Evolutionary conservation across 257 asterid genomes (phyloP), one percentile per base, ranked within the genome.

Genomic region (Penstemon eatonii): DNA sequence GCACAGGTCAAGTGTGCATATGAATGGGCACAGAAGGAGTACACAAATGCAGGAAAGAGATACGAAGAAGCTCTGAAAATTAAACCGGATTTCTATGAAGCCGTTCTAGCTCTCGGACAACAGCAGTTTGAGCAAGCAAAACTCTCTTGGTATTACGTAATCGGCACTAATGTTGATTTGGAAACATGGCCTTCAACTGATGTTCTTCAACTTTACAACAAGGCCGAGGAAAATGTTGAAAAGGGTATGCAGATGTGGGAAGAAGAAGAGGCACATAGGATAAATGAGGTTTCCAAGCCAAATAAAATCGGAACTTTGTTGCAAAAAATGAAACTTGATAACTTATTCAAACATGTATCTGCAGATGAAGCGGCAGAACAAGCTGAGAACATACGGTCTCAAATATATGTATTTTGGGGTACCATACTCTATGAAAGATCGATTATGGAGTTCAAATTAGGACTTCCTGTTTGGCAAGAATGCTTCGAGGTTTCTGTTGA

Each of bases 341-440:
- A 56, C 57, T 37, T 82, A 65, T 57, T 85, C 25, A 79, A 69
- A 57, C 82, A 81, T 40, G 53, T 85, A 37, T 79, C 90, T 3
- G 75, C 86, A 45, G 86, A 82, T 36, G 97, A 90, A 88, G 89
- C 83, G 43, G 77, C 80, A 10, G 90, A 86, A 54, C 96, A 82
- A 74, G 86, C 85, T 76, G 77, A 80, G 65, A 79, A 73, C 39
- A 78, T 85, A 70, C 83, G 83, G 68, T 82, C 89, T 70, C 97
- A 91, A 79, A 88, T 88, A 66, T 76, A 85, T 71, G 75, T 91
- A 36, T 66, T 88, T 49, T 91, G 97, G 97, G 95, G 98, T 39
- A 84, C 96, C 5, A 78, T 91, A 81, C 84, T 91, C 3, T 91
- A 91, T 39, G 96, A 91, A 74, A 87, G 98, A 73, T 91, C 98